Evolutionary conservation across 441 rosid species (phyloP).

Genomic region (Eutrema salsugineum): DNA sequence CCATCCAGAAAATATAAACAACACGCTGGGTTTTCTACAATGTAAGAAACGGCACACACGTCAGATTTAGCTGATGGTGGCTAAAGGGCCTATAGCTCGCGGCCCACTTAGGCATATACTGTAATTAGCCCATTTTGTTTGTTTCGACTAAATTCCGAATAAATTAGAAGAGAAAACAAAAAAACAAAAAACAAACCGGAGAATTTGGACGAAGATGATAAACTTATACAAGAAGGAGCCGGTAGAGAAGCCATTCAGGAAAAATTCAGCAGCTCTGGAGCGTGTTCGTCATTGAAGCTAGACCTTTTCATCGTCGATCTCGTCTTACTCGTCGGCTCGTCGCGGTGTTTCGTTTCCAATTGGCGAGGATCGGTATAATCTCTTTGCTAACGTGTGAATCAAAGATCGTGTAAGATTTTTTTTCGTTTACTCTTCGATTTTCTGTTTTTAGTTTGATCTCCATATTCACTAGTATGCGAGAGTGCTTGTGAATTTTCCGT

Average conservation of each 20-base stretch:
- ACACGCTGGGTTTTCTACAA: background rate
- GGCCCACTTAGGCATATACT: conserved; percentile 9
- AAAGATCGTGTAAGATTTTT: background rate
- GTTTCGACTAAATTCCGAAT: background rate
- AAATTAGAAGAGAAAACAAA: background rate
- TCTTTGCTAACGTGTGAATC: background rate
- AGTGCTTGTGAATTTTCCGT: background rate
- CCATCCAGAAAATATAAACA: background rate
- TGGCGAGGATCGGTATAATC: conserved; percentile 5
- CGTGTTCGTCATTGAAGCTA: conserved; percentile 5
- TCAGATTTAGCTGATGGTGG: background rate
- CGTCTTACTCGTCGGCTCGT: background rate
- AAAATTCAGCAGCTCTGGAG: conserved; percentile 9
- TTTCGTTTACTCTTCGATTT: background rate
- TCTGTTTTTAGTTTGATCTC: background rate
- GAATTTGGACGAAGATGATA: conserved; percentile 4
- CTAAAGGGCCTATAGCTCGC: background rate
- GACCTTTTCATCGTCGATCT: background rate
- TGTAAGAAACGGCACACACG: background rate
- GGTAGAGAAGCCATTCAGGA: background rate
- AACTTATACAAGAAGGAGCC: background rate
- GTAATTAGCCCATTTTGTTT: conserved; percentile 10
- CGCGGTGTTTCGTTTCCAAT: background rate
- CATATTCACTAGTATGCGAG: background rate
- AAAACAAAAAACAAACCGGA: background rate